phyloP scores from a whole-genome alignment of 1,139 yeast genomes.

The Zygosaccharomyces sapae region DNA sequence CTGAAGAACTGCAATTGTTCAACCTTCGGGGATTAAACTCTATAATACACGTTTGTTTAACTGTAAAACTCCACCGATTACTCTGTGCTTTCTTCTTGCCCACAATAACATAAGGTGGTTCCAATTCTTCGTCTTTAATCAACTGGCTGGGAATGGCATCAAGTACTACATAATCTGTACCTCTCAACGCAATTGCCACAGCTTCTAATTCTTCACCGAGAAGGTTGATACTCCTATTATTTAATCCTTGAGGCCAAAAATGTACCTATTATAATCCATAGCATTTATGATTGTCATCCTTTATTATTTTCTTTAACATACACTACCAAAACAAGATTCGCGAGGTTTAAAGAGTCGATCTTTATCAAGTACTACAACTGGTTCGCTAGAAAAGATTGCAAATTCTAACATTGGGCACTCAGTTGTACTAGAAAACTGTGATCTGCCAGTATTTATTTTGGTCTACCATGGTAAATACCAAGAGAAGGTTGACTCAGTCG shows the following conservation, averaged over 20 bases:
- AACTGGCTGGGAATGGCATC: conserved; percentile 12
- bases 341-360: background rate
- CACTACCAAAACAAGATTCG: background rate
- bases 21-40: conserved; percentile 72
- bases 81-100: conserved; percentile 9
- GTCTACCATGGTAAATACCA: conserved; percentile 14
- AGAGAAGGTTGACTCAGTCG: conserved; percentile 19
- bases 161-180: conserved; percentile 23
- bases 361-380: background rate
- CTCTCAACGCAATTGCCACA: conserved; percentile 18
- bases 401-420: no score
- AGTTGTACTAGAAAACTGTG: background rate
- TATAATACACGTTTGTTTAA: conserved; percentile 40
- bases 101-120: conserved; percentile 19
- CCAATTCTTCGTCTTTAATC: conserved; percentile 7
- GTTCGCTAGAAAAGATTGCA: background rate
- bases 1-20: conserved; percentile 76
- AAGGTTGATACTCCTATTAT: conserved; percentile 6
- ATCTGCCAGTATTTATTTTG: background rate
- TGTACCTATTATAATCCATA: conserved; percentile 16
- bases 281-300: conserved; percentile 5
- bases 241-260: conserved; percentile 27
- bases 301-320: background rate
- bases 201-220: conserved; percentile 15
- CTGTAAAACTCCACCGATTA: conserved; percentile 15